A percentile compares a stretch with the other conserved stretches of the same genome.
Conservation (phyloP, 129 eudicot species). For the Gnaphalium uliginosum region DNA sequence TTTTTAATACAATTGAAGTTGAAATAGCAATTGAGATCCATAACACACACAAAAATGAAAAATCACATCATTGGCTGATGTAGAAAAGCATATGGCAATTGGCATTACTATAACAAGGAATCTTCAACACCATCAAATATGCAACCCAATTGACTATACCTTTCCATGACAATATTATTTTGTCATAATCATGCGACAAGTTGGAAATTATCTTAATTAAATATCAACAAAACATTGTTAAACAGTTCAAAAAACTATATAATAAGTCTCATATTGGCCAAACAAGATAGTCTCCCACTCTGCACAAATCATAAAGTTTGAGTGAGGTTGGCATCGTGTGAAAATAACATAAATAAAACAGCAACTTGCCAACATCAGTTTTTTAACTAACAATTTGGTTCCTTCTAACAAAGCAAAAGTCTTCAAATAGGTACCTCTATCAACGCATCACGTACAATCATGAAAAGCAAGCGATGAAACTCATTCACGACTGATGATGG, state of each 20-base stretch:
- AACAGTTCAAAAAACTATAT: conserved; percentile 16
- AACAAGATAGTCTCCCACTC: conserved; percentile 36
- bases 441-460: conserved; percentile 1
- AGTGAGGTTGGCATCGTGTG: conserved; percentile 31
- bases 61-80: conserved; percentile 20
- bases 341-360: conserved; percentile 23
- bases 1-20: background rate
- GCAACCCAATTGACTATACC: conserved; percentile 27
- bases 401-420: conserved; percentile 23
- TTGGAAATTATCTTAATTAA: conserved; percentile 20
- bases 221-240: conserved; percentile 13
- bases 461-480: background rate
- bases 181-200: conserved; percentile 19
- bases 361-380: conserved; percentile 32
- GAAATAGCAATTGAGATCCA: background rate
- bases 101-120: conserved; percentile 36
- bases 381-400: background rate
- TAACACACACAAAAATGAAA: conserved; percentile 17
- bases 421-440: conserved; percentile 11
- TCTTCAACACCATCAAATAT: conserved; percentile 23
- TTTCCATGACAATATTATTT: conserved; percentile 26
- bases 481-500: background rate
- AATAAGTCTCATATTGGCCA: conserved; percentile 34
- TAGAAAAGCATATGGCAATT: conserved; percentile 25
- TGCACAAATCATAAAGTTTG: conserved; percentile 26